Percentiles rank a stretch among this genome's conserved stretches.
Evolutionary conservation across 1,284 basidiomycete species (phyloP).

Genomic region (Cryptococcus sp.): DNA sequence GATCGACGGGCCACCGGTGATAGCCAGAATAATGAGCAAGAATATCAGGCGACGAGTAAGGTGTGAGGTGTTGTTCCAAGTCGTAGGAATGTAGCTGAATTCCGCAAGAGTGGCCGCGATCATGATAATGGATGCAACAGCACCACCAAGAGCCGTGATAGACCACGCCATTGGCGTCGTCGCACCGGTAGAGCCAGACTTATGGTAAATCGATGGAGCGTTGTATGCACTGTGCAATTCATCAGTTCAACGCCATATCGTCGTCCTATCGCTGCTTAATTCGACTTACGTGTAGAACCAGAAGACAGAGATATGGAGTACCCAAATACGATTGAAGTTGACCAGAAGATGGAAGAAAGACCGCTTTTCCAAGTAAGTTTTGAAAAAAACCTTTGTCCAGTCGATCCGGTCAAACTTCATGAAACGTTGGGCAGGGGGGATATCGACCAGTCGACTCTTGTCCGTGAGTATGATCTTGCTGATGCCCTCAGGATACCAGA

Average conservation of each 20-base stretch:
- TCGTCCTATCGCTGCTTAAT: background rate
- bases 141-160: conserved; percentile 84
- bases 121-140: conserved; percentile 88
- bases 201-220: conserved; percentile 78
- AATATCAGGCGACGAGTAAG: conserved; percentile 82
- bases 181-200: conserved; percentile 58
- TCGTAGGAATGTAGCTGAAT: conserved; percentile 93
- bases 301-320: conserved; percentile 86
- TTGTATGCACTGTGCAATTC: conserved; percentile 65
- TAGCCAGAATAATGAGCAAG: conserved; percentile 75
- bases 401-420: conserved; percentile 94
- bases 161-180: conserved; percentile 81
- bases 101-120: conserved; percentile 87
- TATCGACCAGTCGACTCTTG: conserved; percentile 83
- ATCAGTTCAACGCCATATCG: background rate
- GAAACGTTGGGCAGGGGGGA: conserved; percentile 84
- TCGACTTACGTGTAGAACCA: conserved; percentile 75
- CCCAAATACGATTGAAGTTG: conserved; percentile 98
- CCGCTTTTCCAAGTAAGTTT: conserved; percentile 94
- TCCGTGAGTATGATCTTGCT: conserved; percentile 84
- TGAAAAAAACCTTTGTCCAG: conserved; percentile 93
- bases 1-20: conserved; percentile 85
- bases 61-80: conserved; percentile 96
- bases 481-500: conserved; percentile 99
- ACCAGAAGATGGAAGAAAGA: conserved; percentile 91